These are phyloP conservation scores for Alternaria sp. DNA, from an alignment of 2,329 filamentous ascomycete genomes.

Conservation along the genomic window DNA sequence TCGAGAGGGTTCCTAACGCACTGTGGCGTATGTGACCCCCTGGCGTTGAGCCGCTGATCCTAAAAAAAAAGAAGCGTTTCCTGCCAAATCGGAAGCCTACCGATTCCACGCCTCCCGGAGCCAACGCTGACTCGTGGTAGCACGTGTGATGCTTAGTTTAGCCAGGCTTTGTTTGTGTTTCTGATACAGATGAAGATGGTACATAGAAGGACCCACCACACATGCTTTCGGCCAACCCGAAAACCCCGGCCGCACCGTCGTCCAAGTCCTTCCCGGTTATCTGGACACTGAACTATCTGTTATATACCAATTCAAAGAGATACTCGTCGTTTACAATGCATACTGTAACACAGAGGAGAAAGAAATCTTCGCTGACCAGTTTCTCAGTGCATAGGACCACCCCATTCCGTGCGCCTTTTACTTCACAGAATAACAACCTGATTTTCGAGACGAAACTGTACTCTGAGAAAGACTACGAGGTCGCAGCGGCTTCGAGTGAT, in stretches of 20 bases:
- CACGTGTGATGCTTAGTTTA: not conserved
- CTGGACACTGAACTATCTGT: too few relatives aligned
- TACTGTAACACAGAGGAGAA: not conserved
- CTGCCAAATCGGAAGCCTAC: not conserved
- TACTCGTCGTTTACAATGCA: not conserved
- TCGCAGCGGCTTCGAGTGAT: not conserved
- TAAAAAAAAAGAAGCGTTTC: not conserved
- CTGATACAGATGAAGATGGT: not conserved
- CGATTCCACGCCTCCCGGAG: not conserved
- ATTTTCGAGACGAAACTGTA: not conserved
- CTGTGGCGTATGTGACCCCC: not conserved
- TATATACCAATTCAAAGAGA: too few relatives aligned
- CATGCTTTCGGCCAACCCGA: too few relatives aligned
- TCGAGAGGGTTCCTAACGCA: too few relatives aligned
- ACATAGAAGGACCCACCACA: not conserved
- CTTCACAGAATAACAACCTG: not conserved
- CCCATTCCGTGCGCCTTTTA: not conserved
- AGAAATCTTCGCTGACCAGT: not conserved
- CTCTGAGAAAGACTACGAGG: not conserved
- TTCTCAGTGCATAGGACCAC: not conserved
- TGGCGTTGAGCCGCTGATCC: not conserved
- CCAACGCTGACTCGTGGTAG: not conserved
- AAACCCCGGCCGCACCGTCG: too few relatives aligned
- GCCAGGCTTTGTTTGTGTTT: not conserved
- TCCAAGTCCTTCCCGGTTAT: too few relatives aligned